These are phyloP conservation scores for Ascochyta koolunga DNA, from an alignment of 2,329 filamentous ascomycete species.

Conservation along the genomic window DNA sequence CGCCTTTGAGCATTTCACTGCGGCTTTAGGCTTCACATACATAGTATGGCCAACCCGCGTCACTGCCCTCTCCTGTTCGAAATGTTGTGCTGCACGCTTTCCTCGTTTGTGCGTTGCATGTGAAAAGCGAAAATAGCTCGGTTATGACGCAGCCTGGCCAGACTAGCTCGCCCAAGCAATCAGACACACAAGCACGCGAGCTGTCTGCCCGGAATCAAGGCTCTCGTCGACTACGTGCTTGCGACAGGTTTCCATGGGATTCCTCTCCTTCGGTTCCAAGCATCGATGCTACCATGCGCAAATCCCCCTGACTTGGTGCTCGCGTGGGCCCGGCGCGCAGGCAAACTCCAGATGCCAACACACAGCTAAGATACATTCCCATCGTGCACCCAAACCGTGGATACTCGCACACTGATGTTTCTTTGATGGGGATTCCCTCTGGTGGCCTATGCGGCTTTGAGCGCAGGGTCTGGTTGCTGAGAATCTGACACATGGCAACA, in stretches of 20 bases:
- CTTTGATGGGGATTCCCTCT: background rate
- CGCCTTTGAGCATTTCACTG: background rate
- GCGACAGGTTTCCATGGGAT: slow-evolving; percentile 1
- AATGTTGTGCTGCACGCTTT: slow-evolving; percentile 8
- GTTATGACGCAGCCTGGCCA: slow-evolving; percentile 3
- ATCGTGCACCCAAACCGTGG: background rate
- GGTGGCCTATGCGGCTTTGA: background rate
- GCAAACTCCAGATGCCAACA: background rate
- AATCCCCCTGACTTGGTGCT: slow-evolving; percentile 4
- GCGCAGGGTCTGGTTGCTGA: background rate
- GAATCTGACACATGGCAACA: background rate
- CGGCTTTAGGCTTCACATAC: slow-evolving; percentile 9
- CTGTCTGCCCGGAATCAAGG: slow-evolving; percentile 5
- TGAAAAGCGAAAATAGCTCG: slow-evolving; percentile 3
- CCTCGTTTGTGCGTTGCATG: slow-evolving; percentile 13
- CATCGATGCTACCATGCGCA: slow-evolving; percentile 6
- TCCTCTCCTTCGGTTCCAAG: background rate
- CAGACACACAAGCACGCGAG: slow-evolving; percentile 12
- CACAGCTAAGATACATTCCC: background rate
- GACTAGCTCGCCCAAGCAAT: too few species aligned
- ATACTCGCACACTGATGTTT: too few species aligned
- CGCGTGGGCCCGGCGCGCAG: background rate
- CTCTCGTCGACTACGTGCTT: background rate
- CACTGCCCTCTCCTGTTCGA: background rate
- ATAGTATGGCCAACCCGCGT: slow-evolving; percentile 3